phyloP scores from a whole-genome alignment of 495 filamentous ascomycete genomes.

The Clohesyomyces aquaticus region DNA sequence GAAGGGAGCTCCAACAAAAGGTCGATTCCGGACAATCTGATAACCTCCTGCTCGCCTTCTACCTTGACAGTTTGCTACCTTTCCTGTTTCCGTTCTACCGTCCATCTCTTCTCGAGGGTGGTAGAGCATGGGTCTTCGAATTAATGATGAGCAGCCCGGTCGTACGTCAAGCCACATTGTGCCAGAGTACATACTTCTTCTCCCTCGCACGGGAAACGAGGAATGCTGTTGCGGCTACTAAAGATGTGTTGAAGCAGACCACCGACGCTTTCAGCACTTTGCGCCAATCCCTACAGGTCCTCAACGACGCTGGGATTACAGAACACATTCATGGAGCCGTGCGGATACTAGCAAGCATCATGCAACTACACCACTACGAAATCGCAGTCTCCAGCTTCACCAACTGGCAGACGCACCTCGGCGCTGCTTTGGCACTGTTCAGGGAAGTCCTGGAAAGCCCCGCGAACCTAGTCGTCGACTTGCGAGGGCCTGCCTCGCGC shows the following conservation, averaged over 20 bases:
- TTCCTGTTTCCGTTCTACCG: slow-evolving; percentile 61
- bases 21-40: slow-evolving; percentile 42
- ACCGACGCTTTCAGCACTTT: slow-evolving; percentile 51
- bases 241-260: slow-evolving; percentile 49
- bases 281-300: slow-evolving; percentile 49
- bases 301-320: slow-evolving; percentile 43
- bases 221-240: slow-evolving; percentile 43
- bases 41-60: slow-evolving; percentile 50
- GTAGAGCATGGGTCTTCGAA: slow-evolving; percentile 58
- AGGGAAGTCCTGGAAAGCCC: slow-evolving; percentile 49
- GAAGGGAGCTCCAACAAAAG: slow-evolving; percentile 21
- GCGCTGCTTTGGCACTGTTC: slow-evolving; percentile 55
- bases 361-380: slow-evolving; percentile 59
- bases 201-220: slow-evolving; percentile 41
- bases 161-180: slow-evolving; percentile 52
- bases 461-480: slow-evolving; percentile 4
- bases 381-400: slow-evolving; percentile 50
- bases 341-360: slow-evolving; percentile 57
- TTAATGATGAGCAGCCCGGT: slow-evolving; percentile 56
- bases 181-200: slow-evolving; percentile 53
- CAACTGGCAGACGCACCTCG: slow-evolving; percentile 57
- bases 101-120: slow-evolving; percentile 53
- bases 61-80: slow-evolving; percentile 58
- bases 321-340: slow-evolving; percentile 44
- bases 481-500: slow-evolving; percentile 24